These are phyloP conservation scores for Rubroboletus satanas DNA, from an alignment of 768 basidiomycete species.

Conservation along the genomic window DNA sequence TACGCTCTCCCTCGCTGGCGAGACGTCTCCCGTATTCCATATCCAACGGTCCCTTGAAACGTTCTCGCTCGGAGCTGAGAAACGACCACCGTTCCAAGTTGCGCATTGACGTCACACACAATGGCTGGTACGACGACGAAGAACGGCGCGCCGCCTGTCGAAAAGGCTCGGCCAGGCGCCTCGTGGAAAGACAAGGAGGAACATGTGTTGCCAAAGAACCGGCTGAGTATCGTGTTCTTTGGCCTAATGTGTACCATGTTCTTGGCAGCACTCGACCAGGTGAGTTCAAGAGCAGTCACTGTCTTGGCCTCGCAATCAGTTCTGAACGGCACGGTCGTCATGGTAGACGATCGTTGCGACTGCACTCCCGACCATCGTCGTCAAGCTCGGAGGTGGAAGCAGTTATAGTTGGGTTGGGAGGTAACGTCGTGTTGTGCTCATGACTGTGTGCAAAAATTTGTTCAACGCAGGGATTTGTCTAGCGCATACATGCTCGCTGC, in stretches of 20 bases:
- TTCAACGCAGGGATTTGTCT: background rate
- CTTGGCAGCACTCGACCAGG: constrained; percentile 58
- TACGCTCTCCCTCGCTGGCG: too few species aligned
- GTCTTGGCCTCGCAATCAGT: background rate
- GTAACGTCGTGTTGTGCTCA: constrained; percentile 30
- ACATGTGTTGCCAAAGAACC: constrained; percentile 47
- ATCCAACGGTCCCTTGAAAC: background rate
- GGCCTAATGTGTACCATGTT: constrained; percentile 30
- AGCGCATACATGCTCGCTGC: constrained; percentile 76
- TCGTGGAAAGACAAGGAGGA: constrained; percentile 55
- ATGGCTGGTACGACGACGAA: constrained; percentile 7
- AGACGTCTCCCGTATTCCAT: background rate
- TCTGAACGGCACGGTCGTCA: background rate
- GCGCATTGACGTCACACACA: background rate
- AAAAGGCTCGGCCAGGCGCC: constrained; percentile 39
- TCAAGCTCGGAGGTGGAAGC: constrained; percentile 56
- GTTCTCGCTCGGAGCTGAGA: background rate
- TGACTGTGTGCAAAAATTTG: background rate
- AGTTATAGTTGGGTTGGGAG: constrained; percentile 73
- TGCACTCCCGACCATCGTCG: constrained; percentile 71
- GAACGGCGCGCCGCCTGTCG: background rate
- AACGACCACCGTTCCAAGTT: background rate
- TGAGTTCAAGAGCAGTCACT: constrained; percentile 22
- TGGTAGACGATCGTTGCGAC: constrained; percentile 66
- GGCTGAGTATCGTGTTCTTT: constrained; percentile 22